A percentile compares a stretch with the other conserved stretches of the same genome.
Conservation (phyloP, 2,329 filamentous ascomycete species). For the Pestalotiopsis sp. region DNA sequence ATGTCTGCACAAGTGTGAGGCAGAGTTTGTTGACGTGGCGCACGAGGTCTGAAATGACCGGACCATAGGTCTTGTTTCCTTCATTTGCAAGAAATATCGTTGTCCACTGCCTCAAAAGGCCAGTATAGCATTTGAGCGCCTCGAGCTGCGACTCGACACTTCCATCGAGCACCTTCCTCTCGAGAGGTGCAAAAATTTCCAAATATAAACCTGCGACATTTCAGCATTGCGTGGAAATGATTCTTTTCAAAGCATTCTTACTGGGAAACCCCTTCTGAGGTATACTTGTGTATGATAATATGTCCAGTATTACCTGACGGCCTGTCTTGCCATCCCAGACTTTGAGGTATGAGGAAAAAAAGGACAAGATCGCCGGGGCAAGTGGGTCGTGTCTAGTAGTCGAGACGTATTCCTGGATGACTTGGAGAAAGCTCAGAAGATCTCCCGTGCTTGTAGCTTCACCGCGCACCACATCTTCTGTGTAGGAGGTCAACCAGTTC, state of each 20-base stretch:
- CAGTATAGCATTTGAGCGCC: slow-evolving; percentile 69
- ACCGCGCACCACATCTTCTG: slow-evolving; percentile 57
- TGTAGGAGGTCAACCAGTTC: slow-evolving; percentile 60
- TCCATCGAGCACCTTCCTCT: slow-evolving; percentile 52
- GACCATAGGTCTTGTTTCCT: slow-evolving; percentile 36
- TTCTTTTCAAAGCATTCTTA: slow-evolving; percentile 29
- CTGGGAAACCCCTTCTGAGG: slow-evolving; percentile 53
- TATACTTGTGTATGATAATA: slow-evolving; percentile 59
- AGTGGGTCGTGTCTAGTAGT: slow-evolving; percentile 57
- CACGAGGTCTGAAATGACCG: slow-evolving; percentile 44
- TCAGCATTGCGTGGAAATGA: slow-evolving; percentile 21
- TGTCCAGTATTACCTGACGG: slow-evolving; percentile 55
- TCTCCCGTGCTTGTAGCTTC: slow-evolving; percentile 45
- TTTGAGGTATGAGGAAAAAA: slow-evolving; percentile 55
- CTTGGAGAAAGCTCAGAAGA: slow-evolving; percentile 57
- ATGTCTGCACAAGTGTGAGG: slow-evolving; percentile 61
- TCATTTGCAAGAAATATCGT: slow-evolving; percentile 44
- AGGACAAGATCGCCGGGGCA: slow-evolving; percentile 50
- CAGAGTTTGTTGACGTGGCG: slow-evolving; percentile 57
- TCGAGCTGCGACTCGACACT: slow-evolving; percentile 54
- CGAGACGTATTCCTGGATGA: slow-evolving; percentile 57
- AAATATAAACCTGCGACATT: slow-evolving; percentile 49
- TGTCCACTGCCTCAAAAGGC: slow-evolving; percentile 65
- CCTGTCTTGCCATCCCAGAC: slow-evolving; percentile 65
- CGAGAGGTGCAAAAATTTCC: slow-evolving; percentile 53